Evolutionary conservation across 2,329 filamentous ascomycete species (phyloP).

Genomic region (Colletotrichum liriopes): DNA sequence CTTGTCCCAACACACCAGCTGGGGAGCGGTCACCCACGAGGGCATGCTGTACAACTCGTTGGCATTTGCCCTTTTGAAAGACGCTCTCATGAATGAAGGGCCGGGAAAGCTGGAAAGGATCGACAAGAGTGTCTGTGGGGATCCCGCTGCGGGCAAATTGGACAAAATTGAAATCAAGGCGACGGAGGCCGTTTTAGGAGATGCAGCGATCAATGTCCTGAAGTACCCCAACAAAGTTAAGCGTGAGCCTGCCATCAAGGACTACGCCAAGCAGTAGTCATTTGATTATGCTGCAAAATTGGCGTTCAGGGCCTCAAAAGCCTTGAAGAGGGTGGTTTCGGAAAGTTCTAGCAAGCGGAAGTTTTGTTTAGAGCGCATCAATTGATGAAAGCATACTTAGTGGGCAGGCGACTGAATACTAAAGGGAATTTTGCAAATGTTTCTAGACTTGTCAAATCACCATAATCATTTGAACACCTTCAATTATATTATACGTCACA

Average conservation of each 20-base stretch:
- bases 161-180: constrained; percentile 10
- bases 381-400: not conserved
- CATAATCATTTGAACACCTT: not conserved
- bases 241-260: constrained; percentile 22
- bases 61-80: constrained; percentile 60
- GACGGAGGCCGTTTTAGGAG: constrained; percentile 9
- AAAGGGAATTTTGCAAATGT: too few relatives aligned
- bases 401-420: too few relatives aligned
- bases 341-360: not conserved
- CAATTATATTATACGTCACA: not conserved
- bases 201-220: constrained; percentile 11
- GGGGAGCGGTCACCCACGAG: constrained; percentile 66
- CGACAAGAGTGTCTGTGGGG: constrained; percentile 19
- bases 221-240: constrained; percentile 22
- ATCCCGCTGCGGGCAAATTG: constrained; percentile 24
- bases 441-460: too few relatives aligned
- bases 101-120: constrained; percentile 26
- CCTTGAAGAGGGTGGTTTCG: not conserved
- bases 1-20: constrained; percentile 58
- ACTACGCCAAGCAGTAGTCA: not conserved
- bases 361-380: not conserved
- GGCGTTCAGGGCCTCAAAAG: not conserved
- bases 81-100: constrained; percentile 40
- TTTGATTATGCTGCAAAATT: not conserved
- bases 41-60: constrained; percentile 55